These are phyloP conservation scores for Plenodomus lindquistii DNA, from an alignment of 2,329 filamentous ascomycete species.

Conservation along the genomic window DNA sequence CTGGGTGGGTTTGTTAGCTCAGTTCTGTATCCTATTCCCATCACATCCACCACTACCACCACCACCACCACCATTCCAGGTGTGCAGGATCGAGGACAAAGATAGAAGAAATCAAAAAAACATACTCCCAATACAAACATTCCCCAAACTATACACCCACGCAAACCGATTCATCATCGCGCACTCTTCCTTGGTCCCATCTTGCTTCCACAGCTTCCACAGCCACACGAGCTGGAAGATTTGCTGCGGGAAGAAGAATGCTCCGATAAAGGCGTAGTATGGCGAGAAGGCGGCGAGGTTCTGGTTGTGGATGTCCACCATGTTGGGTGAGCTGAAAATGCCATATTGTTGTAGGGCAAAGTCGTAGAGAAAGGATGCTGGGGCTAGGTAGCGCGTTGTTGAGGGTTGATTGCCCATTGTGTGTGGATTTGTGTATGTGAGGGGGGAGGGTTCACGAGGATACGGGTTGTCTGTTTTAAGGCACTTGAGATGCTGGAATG, in stretches of 20 bases:
- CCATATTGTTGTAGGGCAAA: conserved; percentile 64
- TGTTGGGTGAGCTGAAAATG: conserved; percentile 60
- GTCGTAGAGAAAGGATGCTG: conserved; percentile 59
- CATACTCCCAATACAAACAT: conserved; percentile 62
- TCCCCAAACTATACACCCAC: conserved; percentile 60
- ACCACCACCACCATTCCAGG: no score
- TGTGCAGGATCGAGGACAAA: no score
- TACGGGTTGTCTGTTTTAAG: no score
- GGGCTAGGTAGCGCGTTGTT: conserved; percentile 59
- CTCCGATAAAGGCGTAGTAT: conserved; percentile 62
- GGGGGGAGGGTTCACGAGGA: no score
- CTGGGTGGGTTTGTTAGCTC: conserved; percentile 27
- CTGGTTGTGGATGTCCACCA: conserved; percentile 62
- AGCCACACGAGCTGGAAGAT: conserved; percentile 62
- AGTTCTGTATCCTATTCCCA: background rate
- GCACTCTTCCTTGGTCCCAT: conserved; percentile 50
- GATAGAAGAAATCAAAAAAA: no score
- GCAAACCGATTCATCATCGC: conserved; percentile 58
- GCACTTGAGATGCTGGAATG: no score
- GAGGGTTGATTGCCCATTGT: conserved; percentile 53
- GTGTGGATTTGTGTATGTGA: no score
- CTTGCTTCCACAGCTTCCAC: conserved; percentile 58
- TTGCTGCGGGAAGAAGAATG: conserved; percentile 66
- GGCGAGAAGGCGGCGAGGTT: conserved; percentile 64
- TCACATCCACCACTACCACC: no score